Percentiles rank a stretch among this genome's conserved stretches.
Evolutionary conservation across 768 basidiomycete species (phyloP).

Genomic region (Psilocybe azurescens): DNA sequence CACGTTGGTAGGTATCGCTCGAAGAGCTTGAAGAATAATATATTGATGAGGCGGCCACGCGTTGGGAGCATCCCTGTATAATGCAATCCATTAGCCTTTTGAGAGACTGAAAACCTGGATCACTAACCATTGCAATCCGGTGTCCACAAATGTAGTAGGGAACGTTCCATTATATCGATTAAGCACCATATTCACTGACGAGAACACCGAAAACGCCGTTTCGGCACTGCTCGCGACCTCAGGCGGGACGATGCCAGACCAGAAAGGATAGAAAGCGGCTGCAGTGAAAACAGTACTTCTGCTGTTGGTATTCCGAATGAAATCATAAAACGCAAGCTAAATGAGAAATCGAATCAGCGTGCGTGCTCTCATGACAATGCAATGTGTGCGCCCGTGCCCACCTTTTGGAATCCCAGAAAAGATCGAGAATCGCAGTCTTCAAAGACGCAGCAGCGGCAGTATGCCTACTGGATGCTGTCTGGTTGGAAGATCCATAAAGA

Average conservation of each 20-base stretch:
- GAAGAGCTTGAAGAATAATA: conserved; percentile 79
- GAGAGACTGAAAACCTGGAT: not conserved
- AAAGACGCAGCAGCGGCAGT: conserved; percentile 58
- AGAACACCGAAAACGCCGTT: conserved; percentile 75
- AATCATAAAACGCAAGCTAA: conserved; percentile 89
- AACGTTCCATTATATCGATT: conserved; percentile 89
- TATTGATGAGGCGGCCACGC: conserved; percentile 89
- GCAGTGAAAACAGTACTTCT: conserved; percentile 71
- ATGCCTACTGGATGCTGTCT: conserved; percentile 52
- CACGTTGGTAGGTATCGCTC: conserved; percentile 73
- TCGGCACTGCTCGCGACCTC: conserved; percentile 61
- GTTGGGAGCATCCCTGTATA: conserved; percentile 80
- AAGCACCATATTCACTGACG: conserved; percentile 76
- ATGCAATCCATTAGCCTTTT: not conserved
- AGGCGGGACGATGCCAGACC: conserved; percentile 84
- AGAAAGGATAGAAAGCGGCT: conserved; percentile 85
- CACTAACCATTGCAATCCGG: conserved; percentile 79
- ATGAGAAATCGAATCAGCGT: no score
- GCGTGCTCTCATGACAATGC: not conserved
- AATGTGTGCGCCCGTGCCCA: conserved; percentile 18
- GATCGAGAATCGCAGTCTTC: conserved; percentile 78
- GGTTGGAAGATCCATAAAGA: conserved; percentile 59
- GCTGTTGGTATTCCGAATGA: conserved; percentile 71
- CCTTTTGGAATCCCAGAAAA: conserved; percentile 84
- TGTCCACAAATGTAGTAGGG: conserved; percentile 78